phyloP scores from a whole-genome alignment of 306 rosid species.

The Cicer chorassanicum region DNA sequence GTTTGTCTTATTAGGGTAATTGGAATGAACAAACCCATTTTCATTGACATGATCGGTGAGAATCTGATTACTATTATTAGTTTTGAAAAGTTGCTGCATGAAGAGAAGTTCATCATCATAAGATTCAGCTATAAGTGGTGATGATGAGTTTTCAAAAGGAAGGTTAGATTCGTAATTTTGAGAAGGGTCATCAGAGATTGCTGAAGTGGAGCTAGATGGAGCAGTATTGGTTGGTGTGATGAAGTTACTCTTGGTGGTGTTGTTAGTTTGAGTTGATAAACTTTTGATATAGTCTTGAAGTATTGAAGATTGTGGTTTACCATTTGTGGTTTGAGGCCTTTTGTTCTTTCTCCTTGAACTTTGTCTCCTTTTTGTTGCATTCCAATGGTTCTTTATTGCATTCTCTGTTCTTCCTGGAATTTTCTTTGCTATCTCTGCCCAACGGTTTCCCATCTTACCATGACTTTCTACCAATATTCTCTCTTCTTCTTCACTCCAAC shows the following conservation, averaged over 20 bases:
- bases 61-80: slow-evolving; percentile 35
- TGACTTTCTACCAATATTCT: slow-evolving; percentile 68
- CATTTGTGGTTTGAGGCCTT: slow-evolving; percentile 47
- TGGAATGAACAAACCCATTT: neutral
- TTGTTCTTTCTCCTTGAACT: slow-evolving; percentile 77
- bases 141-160: slow-evolving; percentile 1
- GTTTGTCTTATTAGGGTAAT: slow-evolving; percentile 9
- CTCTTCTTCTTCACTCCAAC: slow-evolving; percentile 64
- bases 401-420: slow-evolving; percentile 89
- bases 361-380: slow-evolving; percentile 87
- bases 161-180: neutral
- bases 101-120: slow-evolving; percentile 70
- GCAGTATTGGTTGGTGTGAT: neutral
- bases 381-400: slow-evolving; percentile 93
- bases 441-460: slow-evolving; percentile 69
- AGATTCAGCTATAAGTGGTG: slow-evolving; percentile 10
- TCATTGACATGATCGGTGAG: neutral
- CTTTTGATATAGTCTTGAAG: slow-evolving; percentile 77
- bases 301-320: slow-evolving; percentile 63
- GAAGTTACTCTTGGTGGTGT: neutral
- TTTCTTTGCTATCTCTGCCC: slow-evolving; percentile 86
- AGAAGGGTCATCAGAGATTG: neutral
- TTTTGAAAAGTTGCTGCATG: slow-evolving; percentile 63
- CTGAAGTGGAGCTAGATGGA: neutral
- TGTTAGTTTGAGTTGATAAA: slow-evolving; percentile 36